A percentile compares a stretch with the other conserved stretches of the same genome.
These are phyloP conservation scores for Yamadazyma dushanensis DNA, from an alignment of 1,139 yeast genomes.

Conservation along the genomic window DNA sequence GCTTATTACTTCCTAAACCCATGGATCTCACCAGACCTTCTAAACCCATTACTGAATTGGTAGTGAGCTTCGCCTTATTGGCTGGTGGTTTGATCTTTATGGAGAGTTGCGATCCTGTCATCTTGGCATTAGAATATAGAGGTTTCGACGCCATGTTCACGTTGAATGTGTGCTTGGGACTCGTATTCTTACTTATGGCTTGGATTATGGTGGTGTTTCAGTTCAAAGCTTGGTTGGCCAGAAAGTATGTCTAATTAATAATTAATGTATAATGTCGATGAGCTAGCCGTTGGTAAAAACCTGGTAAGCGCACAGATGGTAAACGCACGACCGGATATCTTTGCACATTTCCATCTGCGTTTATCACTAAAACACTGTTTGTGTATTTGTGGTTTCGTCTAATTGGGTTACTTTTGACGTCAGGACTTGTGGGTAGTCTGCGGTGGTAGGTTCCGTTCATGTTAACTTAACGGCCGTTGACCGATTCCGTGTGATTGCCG, in stretches of 20 bases:
- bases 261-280: not conserved
- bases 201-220: conserved; percentile 80
- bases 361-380: too few relatives aligned
- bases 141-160: conserved; percentile 91
- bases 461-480: too few relatives aligned
- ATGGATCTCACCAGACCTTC: conserved; percentile 40
- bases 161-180: conserved; percentile 79
- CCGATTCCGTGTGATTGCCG: too few relatives aligned
- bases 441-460: too few relatives aligned
- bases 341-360: not conserved
- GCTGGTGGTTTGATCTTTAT: conserved; percentile 91
- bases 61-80: conserved; percentile 73
- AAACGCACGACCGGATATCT: not conserved
- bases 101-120: conserved; percentile 86
- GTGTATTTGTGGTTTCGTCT: too few relatives aligned
- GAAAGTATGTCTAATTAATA: conserved; percentile 3
- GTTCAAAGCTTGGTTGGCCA: conserved; percentile 53
- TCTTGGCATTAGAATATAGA: conserved; percentile 79
- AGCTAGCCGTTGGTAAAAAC: not conserved
- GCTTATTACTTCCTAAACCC: conserved; percentile 52
- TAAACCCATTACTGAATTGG: conserved; percentile 78
- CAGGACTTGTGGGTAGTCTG: too few relatives aligned
- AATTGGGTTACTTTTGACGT: too few relatives aligned
- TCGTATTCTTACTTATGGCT: conserved; percentile 79
- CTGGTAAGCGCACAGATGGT: too few relatives aligned